Conservation (phyloP, 73 alveolate species). For the Paramecium sonneborni region DNA sequence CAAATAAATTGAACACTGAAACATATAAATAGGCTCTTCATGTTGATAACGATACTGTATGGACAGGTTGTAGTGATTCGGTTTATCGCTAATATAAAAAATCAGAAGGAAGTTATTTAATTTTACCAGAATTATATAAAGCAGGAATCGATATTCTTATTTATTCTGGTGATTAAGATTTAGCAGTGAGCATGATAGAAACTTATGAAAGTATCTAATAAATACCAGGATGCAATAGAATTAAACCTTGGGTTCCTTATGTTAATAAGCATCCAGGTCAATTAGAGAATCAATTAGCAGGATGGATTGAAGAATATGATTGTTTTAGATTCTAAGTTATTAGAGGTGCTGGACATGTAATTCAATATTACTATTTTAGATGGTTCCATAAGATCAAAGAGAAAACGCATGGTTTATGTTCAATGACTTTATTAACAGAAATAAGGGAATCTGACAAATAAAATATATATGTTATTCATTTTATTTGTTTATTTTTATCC, state of each 20-base stretch:
- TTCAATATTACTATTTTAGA: background rate
- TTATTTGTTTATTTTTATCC: background rate
- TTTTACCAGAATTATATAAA: background rate
- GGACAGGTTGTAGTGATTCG: slow-evolving; percentile 47
- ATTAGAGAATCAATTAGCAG: background rate
- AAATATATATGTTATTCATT: background rate
- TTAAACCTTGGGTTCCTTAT: slow-evolving; percentile 2
- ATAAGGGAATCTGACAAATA: background rate
- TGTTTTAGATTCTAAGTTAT: background rate
- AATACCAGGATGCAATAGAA: background rate
- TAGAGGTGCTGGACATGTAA: slow-evolving; percentile 60
- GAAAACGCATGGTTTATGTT: slow-evolving; percentile 6
- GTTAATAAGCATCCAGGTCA: background rate
- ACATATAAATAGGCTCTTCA: background rate
- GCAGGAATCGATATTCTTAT: background rate
- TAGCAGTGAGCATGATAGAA: slow-evolving; percentile 32
- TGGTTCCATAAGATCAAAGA: slow-evolving; percentile 57
- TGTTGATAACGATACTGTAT: background rate
- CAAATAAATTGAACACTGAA: background rate
- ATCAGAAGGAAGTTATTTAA: background rate
- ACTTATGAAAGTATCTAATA: background rate
- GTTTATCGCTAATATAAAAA: background rate
- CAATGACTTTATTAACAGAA: background rate
- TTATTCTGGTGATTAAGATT: slow-evolving; percentile 53
- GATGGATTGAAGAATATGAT: slow-evolving; percentile 31